Evolutionary conservation across 305 asterid species (phyloP), one percentile per base, ranked within the genome.

Genomic region (Petunia hybrid): DNA sequence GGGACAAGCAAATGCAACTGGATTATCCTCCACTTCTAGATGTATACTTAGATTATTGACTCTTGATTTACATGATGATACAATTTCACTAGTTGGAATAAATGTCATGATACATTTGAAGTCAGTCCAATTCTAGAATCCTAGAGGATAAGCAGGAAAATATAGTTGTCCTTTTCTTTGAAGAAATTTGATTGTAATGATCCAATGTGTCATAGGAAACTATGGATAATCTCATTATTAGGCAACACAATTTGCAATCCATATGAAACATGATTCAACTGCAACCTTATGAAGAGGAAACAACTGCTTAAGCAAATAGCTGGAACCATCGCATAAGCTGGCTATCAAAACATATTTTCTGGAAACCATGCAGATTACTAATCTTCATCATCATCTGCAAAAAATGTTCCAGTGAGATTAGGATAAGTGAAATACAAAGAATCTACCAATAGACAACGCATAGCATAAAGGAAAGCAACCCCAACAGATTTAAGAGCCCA

Each of bases 21-120:
- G 93, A 87, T 82, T 95, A 91, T 89, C 95, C 97, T 79, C 81
- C 83, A 55, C 76, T 92, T 82, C 86, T 90, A 57, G 91, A 86
- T 78, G 97, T 86, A 38, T 88, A 74, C 78, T 87, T 84, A 56
- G 91, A 88, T 80, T 89, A 86, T 64, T 93, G 86, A 91, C 66
- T 69, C 16, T 71, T 10, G n/a, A 9, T 51, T 8, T 9, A 8
- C 13, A 48, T 48, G 55, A 12, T 48, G 53, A 6, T 46, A 46
- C 3, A 46, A 46, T 46, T 46, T 46, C 56, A 13, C 56, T 10
- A 48, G 13, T 48, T 48, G 56, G 56, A 48, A 48, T 48, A 51
- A 71, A 71, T 71, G 78, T 46, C 60, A 71, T 5, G 46, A 73
- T n/a, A n/a, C n/a, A n/a, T n/a, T n/a, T n/a, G n/a, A n/a, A n/a